These are phyloP conservation scores for Diaporthe capsici DNA, from an alignment of 2,329 filamentous ascomycete species.

Conservation along the genomic window DNA sequence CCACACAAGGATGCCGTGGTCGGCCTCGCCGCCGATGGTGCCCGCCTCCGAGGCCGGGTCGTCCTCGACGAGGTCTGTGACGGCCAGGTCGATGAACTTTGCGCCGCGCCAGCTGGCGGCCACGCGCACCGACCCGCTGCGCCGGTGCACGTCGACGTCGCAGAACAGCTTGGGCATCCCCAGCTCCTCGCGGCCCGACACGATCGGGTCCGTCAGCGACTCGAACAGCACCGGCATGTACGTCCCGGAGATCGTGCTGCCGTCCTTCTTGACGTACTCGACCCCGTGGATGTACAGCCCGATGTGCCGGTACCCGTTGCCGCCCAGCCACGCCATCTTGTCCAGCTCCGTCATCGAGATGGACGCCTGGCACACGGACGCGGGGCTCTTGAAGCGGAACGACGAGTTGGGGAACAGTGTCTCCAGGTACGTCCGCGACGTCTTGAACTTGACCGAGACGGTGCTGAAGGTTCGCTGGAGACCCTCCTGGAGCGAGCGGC, in stretches of 20 bases:
- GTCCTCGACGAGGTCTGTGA: constrained; percentile 43
- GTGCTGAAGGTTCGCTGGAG: constrained; percentile 56
- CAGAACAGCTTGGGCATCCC: constrained; percentile 68
- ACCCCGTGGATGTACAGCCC: constrained; percentile 68
- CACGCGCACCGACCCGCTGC: constrained; percentile 53
- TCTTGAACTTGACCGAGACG: constrained; percentile 64
- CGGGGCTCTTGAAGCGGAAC: constrained; percentile 58
- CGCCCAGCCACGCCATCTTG: constrained; percentile 52
- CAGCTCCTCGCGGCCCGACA: constrained; percentile 67
- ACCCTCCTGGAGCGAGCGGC: constrained; percentile 39
- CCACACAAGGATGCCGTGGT: constrained; percentile 43
- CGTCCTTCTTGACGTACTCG: constrained; percentile 60
- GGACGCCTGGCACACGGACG: constrained; percentile 60
- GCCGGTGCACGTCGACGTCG: constrained; percentile 55
- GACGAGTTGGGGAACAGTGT: constrained; percentile 60
- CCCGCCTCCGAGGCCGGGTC: constrained; percentile 44
- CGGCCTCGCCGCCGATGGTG: constrained; percentile 47
- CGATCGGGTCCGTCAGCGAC: constrained; percentile 65
- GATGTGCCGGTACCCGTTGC: constrained; percentile 60
- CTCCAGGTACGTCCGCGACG: constrained; percentile 62
- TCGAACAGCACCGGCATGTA: constrained; percentile 69
- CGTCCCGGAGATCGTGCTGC: constrained; percentile 59
- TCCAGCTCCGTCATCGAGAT: constrained; percentile 53
- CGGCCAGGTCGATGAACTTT: constrained; percentile 44
- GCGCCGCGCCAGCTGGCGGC: constrained; percentile 58